A percentile compares a stretch with the other conserved stretches of the same genome.
Evolutionary conservation across 805 yeast species (phyloP).

Genomic region (Barnettozyma sp.): DNA sequence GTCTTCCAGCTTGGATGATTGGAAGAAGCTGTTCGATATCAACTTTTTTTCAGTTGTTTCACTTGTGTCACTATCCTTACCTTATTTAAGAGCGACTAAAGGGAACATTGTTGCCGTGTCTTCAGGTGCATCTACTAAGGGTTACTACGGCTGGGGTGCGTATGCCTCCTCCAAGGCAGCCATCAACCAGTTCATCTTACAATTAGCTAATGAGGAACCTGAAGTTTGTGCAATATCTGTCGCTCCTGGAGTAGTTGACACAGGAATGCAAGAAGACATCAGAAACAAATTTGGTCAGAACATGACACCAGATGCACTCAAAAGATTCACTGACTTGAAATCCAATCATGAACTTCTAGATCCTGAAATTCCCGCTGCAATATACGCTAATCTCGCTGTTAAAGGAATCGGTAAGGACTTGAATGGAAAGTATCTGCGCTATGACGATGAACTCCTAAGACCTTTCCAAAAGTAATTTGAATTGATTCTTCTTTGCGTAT

Average conservation of each 20-base stretch:
- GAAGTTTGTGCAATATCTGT: constrained; percentile 57
- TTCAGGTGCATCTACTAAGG: constrained; percentile 74
- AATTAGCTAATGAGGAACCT: constrained; percentile 63
- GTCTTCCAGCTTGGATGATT: constrained; percentile 44
- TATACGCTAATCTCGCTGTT: constrained; percentile 60
- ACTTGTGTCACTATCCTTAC: constrained; percentile 48
- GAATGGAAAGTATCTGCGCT: constrained; percentile 66
- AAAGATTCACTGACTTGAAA: constrained; percentile 61
- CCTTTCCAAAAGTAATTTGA: constrained; percentile 3
- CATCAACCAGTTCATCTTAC: constrained; percentile 62
- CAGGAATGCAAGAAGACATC: constrained; percentile 79
- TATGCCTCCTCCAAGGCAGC: constrained; percentile 93
- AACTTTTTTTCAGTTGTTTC: constrained; percentile 72
- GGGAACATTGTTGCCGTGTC: constrained; percentile 77
- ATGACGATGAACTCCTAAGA: constrained; percentile 34
- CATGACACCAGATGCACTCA: constrained; percentile 56
- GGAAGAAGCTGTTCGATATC: constrained; percentile 65
- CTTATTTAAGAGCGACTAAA: constrained; percentile 44
- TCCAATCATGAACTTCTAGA: constrained; percentile 48
- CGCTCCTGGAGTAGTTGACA: constrained; percentile 94
- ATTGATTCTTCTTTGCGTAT: too few relatives aligned
- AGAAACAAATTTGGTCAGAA: constrained; percentile 51
- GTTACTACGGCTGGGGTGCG: constrained; percentile 77
- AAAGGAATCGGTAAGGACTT: constrained; percentile 48
- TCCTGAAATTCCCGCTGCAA: constrained; percentile 66